Evolutionary conservation across 805 yeast genomes (phyloP).

Genomic region (Kodamaea neixiangensis): DNA sequence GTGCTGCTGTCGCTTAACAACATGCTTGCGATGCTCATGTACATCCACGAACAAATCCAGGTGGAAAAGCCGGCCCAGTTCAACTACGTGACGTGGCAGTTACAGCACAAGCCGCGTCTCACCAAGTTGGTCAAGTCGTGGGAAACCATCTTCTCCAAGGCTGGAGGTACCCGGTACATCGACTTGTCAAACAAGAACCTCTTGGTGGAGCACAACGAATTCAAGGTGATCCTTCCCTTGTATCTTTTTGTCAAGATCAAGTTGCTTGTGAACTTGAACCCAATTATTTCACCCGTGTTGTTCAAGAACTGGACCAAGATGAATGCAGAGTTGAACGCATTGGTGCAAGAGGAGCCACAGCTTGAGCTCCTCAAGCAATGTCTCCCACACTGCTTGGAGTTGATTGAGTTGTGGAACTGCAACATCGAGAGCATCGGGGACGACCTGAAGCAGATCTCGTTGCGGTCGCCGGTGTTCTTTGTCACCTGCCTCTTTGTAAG

Average conservation of each 20-base stretch:
- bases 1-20: constrained; percentile 49
- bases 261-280: constrained; percentile 60
- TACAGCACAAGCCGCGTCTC: constrained; percentile 59
- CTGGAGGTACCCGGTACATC: constrained; percentile 62
- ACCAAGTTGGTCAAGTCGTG: constrained; percentile 61
- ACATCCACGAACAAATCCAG: constrained; percentile 67
- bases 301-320: constrained; percentile 67
- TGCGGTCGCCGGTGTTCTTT: constrained; percentile 75
- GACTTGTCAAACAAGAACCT: constrained; percentile 50
- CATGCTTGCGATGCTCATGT: constrained; percentile 56
- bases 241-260: constrained; percentile 67
- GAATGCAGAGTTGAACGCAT: constrained; percentile 51
- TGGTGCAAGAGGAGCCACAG: constrained; percentile 60
- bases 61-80: constrained; percentile 33
- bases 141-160: constrained; percentile 63
- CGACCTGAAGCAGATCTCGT: constrained; percentile 65
- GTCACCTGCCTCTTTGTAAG: constrained; percentile 70
- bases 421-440: constrained; percentile 59
- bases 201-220: constrained; percentile 53
- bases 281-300: constrained; percentile 62
- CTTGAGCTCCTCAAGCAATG: constrained; percentile 41
- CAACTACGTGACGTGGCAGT: constrained; percentile 64
- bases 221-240: constrained; percentile 67
- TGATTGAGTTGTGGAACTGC: constrained; percentile 70
- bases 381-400: constrained; percentile 43